Percentiles rank a stretch among this genome's conserved stretches.
phyloP scores from a whole-genome alignment of 1,284 basidiomycete species.

The Rhizoctonia solani region DNA sequence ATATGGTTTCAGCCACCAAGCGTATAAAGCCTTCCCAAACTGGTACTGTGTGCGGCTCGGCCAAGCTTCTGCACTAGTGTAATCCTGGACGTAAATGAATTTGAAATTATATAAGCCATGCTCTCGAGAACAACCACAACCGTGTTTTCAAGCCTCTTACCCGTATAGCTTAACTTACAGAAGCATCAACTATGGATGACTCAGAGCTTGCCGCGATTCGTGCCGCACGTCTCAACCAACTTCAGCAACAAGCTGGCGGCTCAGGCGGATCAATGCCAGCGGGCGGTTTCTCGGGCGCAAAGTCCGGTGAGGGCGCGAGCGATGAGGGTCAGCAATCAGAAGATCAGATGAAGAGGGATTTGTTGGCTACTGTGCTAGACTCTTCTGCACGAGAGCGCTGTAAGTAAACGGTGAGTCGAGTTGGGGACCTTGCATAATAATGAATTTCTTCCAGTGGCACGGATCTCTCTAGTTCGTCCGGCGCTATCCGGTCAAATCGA shows the following conservation, averaged over 20 bases:
- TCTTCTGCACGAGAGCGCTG: constrained; percentile 86
- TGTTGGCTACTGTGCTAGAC: constrained; percentile 90
- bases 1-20: too few species aligned
- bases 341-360: constrained; percentile 75
- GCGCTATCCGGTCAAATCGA: constrained; percentile 87
- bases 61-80: too few species aligned
- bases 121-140: background rate
- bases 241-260: constrained; percentile 44
- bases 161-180: background rate
- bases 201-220: constrained; percentile 53
- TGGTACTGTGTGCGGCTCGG: too few species aligned
- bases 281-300: constrained; percentile 18
- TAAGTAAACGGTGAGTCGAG: constrained; percentile 53
- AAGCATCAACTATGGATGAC: constrained; percentile 45
- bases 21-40: too few species aligned
- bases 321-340: constrained; percentile 48
- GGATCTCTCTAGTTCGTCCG: constrained; percentile 91
- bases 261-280: constrained; percentile 4
- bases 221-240: constrained; percentile 51
- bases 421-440: constrained; percentile 1
- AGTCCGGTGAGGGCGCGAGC: constrained; percentile 40
- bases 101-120: too few species aligned
- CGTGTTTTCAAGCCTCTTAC: background rate
- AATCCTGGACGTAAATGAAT: too few species aligned
- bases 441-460: constrained; percentile 63